Percentiles rank a stretch among this genome's conserved stretches.
phyloP scores from a whole-genome alignment of 495 filamentous ascomycete species.

The Echria macrotheca region DNA sequence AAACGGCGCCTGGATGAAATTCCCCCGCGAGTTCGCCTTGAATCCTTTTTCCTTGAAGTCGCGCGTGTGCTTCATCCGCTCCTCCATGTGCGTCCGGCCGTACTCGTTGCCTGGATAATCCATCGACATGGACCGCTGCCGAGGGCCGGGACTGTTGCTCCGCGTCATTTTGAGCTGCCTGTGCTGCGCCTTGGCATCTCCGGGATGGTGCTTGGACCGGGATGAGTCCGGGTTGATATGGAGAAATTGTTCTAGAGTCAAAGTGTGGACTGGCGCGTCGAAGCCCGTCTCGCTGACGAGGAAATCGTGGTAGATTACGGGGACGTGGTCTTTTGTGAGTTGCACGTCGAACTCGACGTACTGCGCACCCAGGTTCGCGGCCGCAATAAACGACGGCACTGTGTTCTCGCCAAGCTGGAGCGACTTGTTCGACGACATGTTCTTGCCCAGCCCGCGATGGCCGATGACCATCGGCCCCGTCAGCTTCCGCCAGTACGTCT shows the following conservation, averaged over 20 bases:
- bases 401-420: slow-evolving; percentile 96
- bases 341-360: slow-evolving; percentile 97
- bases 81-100: slow-evolving; percentile 56
- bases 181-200: slow-evolving; percentile 27
- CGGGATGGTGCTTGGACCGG: slow-evolving; percentile 1
- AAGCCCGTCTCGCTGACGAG: slow-evolving; percentile 97
- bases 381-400: slow-evolving; percentile 88
- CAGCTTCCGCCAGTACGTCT: slow-evolving; percentile 87
- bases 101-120: slow-evolving; percentile 19
- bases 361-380: slow-evolving; percentile 84
- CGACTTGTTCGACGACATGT: slow-evolving; percentile 71
- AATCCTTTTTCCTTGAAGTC: slow-evolving; percentile 85
- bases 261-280: slow-evolving; percentile 90
- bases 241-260: slow-evolving; percentile 92
- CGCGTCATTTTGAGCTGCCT: slow-evolving; percentile 25
- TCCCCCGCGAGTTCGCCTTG: slow-evolving; percentile 91
- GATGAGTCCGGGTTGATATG: slow-evolving; percentile 62
- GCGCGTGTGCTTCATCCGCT: slow-evolving; percentile 94
- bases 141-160: slow-evolving; percentile 31
- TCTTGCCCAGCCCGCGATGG: slow-evolving; percentile 91
- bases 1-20: slow-evolving; percentile 90
- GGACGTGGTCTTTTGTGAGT: slow-evolving; percentile 96
- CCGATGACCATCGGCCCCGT: slow-evolving; percentile 81
- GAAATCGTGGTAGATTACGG: slow-evolving; percentile 99
- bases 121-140: slow-evolving; percentile 45